Evolutionary conservation across 352 stramenopile genomes (phyloP), one percentile per base, ranked within the genome.

Genomic region (Phytophthora macrochlamydospora): DNA sequence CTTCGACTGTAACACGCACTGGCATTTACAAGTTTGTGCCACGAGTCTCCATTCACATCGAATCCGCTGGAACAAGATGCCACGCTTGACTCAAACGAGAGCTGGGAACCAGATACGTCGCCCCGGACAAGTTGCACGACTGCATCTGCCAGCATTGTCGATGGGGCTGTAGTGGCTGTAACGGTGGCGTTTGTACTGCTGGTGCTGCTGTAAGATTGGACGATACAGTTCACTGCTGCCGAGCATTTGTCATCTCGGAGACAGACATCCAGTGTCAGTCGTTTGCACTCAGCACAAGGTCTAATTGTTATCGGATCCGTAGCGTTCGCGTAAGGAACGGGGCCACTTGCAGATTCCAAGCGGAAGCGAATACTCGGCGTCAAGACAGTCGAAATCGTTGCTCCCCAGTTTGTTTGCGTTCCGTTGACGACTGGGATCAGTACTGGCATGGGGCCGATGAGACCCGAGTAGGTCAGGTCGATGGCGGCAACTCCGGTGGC

Each of bases 221-320:
- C 57, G 13, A 90, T 71, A 54, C 81, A 90, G 44, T 87, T 78
- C 9, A 78, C 85, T 65, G 82, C 83, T 40, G 72, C 71, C 3
- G 80, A 75, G 38, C 81, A 90, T 31, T 65, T 57, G 1, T 71
- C 51, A 48, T 90, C 78, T 7, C 81, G 78, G 11, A 90, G 69
- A 62, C 81, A 90, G 6, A 67, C 67, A 40, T 86, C 64, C 3
- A 90, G 61, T 7, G 76, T 76, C 32, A 87, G 33, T 29, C 51
- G 51, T 13, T 64, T 75, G 52, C 81, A 90, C 13, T 79, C 69
- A 0, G n/a, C 35, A 43, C 69, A 76, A 3, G 32, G 43, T n/a
- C 57, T 59, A 42, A 53, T 59, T 24, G 50, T 59, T 6, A 38
- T 9, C 6, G 59, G 51, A 14, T 61, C 51, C 7, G 56, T 70